phyloP scores from a whole-genome alignment of 306 rosid genomes.

The Trifolium dubium region DNA sequence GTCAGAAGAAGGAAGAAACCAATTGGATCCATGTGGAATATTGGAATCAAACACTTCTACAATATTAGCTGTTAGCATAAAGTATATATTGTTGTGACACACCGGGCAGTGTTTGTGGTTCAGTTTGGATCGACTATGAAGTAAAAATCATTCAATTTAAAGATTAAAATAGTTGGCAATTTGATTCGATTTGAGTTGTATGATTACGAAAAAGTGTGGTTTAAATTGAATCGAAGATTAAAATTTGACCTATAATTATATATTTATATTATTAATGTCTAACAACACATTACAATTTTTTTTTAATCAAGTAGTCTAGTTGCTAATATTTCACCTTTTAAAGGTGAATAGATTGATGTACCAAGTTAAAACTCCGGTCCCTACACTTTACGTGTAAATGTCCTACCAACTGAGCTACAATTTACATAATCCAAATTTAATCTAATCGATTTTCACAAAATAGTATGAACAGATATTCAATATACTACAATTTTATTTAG shows the following conservation, averaged over 20 bases:
- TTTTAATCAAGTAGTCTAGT: too few species aligned
- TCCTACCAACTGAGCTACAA: too few species aligned
- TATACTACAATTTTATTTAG: too few species aligned
- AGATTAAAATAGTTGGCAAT: neutral
- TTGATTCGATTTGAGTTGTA: neutral
- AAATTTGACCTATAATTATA: too few species aligned
- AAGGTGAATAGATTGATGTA: too few species aligned
- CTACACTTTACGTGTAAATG: too few species aligned
- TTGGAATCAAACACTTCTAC: constrained; percentile 3
- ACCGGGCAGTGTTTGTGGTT: neutral
- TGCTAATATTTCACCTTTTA: too few species aligned
- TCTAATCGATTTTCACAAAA: too few species aligned
- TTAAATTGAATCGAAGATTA: neutral
- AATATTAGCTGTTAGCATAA: neutral
- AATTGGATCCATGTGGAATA: constrained; percentile 54
- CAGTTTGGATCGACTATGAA: neutral
- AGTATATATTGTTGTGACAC: neutral
- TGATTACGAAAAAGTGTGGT: neutral
- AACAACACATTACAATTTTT: neutral
- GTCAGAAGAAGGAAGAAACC: constrained; percentile 44
- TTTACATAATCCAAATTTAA: too few species aligned
- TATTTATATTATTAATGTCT: too few species aligned
- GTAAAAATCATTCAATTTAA: neutral
- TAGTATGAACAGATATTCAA: too few species aligned
- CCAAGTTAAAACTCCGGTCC: too few species aligned